Evolutionary conservation across 2,329 filamentous ascomycete species (phyloP).

Genomic region (Apiospora saccharicola): DNA sequence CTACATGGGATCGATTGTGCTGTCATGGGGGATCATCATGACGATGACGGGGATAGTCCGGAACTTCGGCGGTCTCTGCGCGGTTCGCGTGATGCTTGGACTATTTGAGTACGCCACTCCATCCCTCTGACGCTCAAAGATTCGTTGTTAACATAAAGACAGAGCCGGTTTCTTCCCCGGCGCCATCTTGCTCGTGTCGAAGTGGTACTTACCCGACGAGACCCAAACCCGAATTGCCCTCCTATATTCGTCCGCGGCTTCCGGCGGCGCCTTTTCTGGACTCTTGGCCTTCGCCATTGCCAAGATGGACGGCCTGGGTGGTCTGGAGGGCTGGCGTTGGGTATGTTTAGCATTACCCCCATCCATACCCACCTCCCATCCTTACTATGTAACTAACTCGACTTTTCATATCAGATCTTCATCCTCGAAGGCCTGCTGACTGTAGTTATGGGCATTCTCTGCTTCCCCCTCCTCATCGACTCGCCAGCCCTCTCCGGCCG

Average conservation of each 20-base stretch:
- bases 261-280: constrained; percentile 54
- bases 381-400: not conserved
- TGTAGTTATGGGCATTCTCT: constrained; percentile 45
- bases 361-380: not conserved
- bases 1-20: constrained; percentile 49
- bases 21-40: constrained; percentile 49
- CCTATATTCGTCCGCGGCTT: constrained; percentile 46
- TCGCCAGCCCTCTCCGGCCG: constrained; percentile 47
- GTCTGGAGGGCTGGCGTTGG: constrained; percentile 56
- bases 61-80: constrained; percentile 49
- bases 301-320: constrained; percentile 54
- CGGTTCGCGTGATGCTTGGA: constrained; percentile 49
- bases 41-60: constrained; percentile 46
- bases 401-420: constrained; percentile 49
- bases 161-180: constrained; percentile 45
- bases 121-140: not conserved
- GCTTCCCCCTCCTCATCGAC: constrained; percentile 57
- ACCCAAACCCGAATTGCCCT: constrained; percentile 42
- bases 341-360: constrained; percentile 27
- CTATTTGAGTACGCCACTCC: constrained; percentile 43
- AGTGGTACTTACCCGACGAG: constrained; percentile 45
- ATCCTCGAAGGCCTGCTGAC: constrained; percentile 58
- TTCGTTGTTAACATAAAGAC: not conserved
- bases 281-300: constrained; percentile 53
- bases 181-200: constrained; percentile 42